Evolutionary conservation across 2,329 filamentous ascomycete species (phyloP).

Genomic region (Epichloe amarillans): DNA sequence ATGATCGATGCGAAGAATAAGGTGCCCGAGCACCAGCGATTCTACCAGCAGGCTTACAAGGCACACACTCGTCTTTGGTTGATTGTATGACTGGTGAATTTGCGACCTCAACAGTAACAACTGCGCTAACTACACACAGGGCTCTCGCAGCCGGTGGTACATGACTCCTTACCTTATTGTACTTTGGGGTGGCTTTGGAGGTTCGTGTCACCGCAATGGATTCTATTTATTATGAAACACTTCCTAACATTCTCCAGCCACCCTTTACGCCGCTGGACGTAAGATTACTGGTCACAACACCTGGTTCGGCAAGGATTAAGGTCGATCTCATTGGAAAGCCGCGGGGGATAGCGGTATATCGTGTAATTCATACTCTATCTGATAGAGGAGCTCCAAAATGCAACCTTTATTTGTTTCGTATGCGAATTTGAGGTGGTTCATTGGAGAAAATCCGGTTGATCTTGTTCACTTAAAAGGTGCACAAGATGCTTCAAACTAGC

Average conservation of each 20-base stretch:
- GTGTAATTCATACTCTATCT: background rate
- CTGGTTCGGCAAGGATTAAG: constrained; percentile 50
- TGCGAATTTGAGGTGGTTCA: background rate
- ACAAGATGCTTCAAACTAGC: background rate
- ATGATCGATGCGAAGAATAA: constrained; percentile 62
- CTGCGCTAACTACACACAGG: constrained; percentile 27
- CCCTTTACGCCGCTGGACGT: constrained; percentile 61
- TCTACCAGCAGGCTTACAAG: constrained; percentile 62
- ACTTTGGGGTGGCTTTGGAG: constrained; percentile 47
- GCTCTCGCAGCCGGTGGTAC: constrained; percentile 49
- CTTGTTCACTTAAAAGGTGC: background rate
- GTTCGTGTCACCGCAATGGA: constrained; percentile 30
- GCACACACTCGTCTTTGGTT: constrained; percentile 58
- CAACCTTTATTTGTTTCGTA: background rate
- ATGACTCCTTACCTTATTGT: constrained; percentile 56
- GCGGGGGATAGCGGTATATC: background rate
- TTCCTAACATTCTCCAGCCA: constrained; percentile 22
- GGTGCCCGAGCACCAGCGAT: constrained; percentile 60
- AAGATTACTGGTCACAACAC: constrained; percentile 68
- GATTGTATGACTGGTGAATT: constrained; percentile 46
- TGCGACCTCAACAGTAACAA: background rate
- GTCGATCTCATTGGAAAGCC: background rate
- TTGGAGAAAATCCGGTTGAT: background rate
- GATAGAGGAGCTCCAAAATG: background rate
- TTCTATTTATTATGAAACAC: background rate